Evolutionary conservation across 208 protist species (phyloP), one percentile per base, ranked within the genome.

Genomic region (Trypanosoma melophagium): DNA sequence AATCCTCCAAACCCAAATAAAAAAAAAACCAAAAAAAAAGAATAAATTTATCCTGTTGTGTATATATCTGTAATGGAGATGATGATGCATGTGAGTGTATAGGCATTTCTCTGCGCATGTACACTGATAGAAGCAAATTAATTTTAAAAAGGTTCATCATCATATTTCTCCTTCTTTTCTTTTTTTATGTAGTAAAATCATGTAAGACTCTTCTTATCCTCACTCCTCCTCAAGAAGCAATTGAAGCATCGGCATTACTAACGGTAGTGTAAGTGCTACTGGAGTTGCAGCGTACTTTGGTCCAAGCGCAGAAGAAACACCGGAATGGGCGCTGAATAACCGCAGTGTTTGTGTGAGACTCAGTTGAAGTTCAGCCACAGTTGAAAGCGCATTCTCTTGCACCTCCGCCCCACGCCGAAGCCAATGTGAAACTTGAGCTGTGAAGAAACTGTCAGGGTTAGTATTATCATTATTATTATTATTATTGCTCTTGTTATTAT

Each of bases 261-360:
- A 60, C 4, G 81, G 81, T 17, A 87, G 64, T 55, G 77, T 66
- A 22, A 81, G 71, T 25, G 76, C 67, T 3, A 80, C 60, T 3
- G 81, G 78, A 17, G 74, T 80, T 22, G 41, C 44, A 14, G 68
- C 31, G 64, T 80, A 76, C 40, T 81, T 59, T 16, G 55, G 59
- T n/a, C 74, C 73, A 13, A 87, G 68, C 24, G 72, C 22, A 24
- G 69, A 69, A 3, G 81, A 71, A 7, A 87, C 41, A 1, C 71
- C 68, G 3, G 67, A 16, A 44, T 81, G 76, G 5, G 77, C 69
- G 7, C 61, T 71, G 19, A 86, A 69, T 5, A 80, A 55, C 35
- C 50, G 38, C 59, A 86, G 42, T 45, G 65, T 64, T 7, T 65
- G 52, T n/a, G 77, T 86, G 24, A 73, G 40, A 14, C 45, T 2